phyloP scores from a whole-genome alignment of 2,329 filamentous ascomycete genomes.

The Bipolaris victoriae region DNA sequence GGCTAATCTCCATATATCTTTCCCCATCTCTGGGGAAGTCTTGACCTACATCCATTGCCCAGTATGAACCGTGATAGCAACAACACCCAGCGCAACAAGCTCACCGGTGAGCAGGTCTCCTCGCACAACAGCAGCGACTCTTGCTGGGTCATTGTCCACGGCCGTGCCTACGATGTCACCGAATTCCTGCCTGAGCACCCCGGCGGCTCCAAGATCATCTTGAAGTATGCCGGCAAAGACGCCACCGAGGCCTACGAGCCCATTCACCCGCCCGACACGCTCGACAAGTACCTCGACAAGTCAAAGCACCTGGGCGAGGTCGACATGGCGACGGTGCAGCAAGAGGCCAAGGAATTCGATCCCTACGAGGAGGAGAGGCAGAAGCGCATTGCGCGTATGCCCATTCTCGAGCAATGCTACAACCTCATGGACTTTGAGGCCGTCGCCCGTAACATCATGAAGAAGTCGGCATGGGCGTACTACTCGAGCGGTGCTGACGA shows the following conservation, averaged over 20 bases:
- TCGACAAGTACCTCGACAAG: slow-evolving; percentile 52
- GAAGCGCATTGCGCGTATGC: slow-evolving; percentile 62
- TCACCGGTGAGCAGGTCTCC: slow-evolving; percentile 59
- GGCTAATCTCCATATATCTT: slow-evolving; percentile 16
- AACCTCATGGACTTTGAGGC: slow-evolving; percentile 81
- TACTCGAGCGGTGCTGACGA: slow-evolving; percentile 94
- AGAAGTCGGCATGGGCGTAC: slow-evolving; percentile 96
- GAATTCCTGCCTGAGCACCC: slow-evolving; percentile 69
- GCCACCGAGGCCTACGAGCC: slow-evolving; percentile 58
- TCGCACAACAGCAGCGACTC: slow-evolving; percentile 82
- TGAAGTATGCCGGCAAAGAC: slow-evolving; percentile 71
- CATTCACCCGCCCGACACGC: slow-evolving; percentile 59
- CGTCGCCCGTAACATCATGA: slow-evolving; percentile 89
- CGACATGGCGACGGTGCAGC: slow-evolving; percentile 45
- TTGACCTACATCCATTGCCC: slow-evolving; percentile 19
- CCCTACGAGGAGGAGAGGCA: slow-evolving; percentile 77
- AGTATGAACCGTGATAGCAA: slow-evolving; percentile 54
- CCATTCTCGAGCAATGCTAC: slow-evolving; percentile 55
- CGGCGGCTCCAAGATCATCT: slow-evolving; percentile 81
- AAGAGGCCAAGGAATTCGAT: slow-evolving; percentile 43
- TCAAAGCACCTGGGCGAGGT: slow-evolving; percentile 51
- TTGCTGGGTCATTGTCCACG: slow-evolving; percentile 74
- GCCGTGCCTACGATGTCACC: slow-evolving; percentile 71
- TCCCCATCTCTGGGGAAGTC: slow-evolving; percentile 8
- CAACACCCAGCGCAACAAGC: slow-evolving; percentile 51